Evolutionary conservation across 2,329 filamentous ascomycete genomes (phyloP).

Genomic region (Teratosphaeriaceae sp.): DNA sequence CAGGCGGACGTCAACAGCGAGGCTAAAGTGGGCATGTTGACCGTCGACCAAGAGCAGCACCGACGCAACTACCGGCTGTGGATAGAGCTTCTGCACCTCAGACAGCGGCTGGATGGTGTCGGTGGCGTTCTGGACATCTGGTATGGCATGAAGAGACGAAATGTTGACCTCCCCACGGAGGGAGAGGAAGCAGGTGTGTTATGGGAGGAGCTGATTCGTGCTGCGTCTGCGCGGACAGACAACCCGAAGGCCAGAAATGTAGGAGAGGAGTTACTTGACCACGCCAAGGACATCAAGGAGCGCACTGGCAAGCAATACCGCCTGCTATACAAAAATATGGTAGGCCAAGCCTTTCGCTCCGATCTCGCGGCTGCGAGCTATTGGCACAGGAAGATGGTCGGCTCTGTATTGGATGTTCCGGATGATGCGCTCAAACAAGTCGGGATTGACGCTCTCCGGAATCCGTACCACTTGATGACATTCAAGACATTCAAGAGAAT

Average conservation of each 20-base stretch:
- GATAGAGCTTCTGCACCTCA: conserved; percentile 35
- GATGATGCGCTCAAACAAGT: conserved; percentile 16
- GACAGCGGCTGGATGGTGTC: conserved; percentile 35
- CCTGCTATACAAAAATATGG: conserved; percentile 38
- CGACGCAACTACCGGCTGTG: conserved; percentile 31
- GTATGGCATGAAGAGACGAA: conserved; percentile 31
- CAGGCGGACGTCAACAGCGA: conserved; percentile 24
- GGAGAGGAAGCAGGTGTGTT: conserved; percentile 35
- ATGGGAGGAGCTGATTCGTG: conserved; percentile 41
- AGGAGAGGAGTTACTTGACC: conserved; percentile 31
- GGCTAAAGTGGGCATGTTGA: conserved; percentile 13
- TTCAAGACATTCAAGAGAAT: conserved; percentile 27
- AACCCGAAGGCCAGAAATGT: conserved; percentile 16
- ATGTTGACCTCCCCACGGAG: conserved; percentile 34
- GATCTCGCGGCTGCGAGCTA: conserved; percentile 20
- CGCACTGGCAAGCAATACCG: conserved; percentile 30
- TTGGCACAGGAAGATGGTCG: conserved; percentile 30
- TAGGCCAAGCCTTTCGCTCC: conserved; percentile 34
- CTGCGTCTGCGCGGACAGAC: conserved; percentile 20
- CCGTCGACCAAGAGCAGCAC: conserved; percentile 28
- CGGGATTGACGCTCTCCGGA: conserved; percentile 15
- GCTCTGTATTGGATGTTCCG: conserved; percentile 29
- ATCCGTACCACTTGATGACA: neutral
- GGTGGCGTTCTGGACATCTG: conserved; percentile 40
- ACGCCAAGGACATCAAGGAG: conserved; percentile 37